Conservation (phyloP, 2,329 filamentous ascomycete genomes). For the Bipolaris victoriae region DNA sequence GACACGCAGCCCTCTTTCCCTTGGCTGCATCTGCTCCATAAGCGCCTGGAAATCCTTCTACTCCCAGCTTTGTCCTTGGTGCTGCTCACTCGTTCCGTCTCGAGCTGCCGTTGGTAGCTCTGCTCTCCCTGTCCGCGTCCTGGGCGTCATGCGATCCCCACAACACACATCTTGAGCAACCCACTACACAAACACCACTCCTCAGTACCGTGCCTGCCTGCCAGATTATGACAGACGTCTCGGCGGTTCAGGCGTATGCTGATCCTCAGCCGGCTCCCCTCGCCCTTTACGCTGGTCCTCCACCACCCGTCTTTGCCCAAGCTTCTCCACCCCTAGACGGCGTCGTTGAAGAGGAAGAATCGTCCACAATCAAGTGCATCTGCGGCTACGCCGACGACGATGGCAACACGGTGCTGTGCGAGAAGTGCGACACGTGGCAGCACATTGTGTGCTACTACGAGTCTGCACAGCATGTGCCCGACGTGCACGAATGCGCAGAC, state of each 20-base stretch:
- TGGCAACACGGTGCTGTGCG: conserved; percentile 96
- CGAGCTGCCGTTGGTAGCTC: conserved; percentile 31
- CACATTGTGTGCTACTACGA: conserved; percentile 98
- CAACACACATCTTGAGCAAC: conserved; percentile 46
- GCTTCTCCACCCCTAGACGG: conserved; percentile 45
- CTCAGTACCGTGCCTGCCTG: conserved; percentile 31
- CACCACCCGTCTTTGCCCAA: conserved; percentile 44
- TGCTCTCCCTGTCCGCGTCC: conserved; percentile 41
- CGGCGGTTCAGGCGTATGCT: conserved; percentile 51
- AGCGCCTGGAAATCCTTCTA: conserved; percentile 14
- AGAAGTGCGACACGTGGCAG: conserved; percentile 96
- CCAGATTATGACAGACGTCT: conserved; percentile 53
- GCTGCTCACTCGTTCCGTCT: conserved; percentile 34
- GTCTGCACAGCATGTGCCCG: conserved; percentile 70
- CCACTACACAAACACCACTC: conserved; percentile 33
- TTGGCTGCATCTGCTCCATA: conserved; percentile 21
- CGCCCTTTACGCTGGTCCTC: conserved; percentile 38
- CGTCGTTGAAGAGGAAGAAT: conserved; percentile 71
- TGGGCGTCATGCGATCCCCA: conserved; percentile 52
- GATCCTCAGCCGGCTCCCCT: conserved; percentile 50
- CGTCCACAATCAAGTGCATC: conserved; percentile 97
- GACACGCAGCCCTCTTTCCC: conserved; percentile 39
- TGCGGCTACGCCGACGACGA: conserved; percentile 94
- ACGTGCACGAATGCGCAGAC: conserved; percentile 84
- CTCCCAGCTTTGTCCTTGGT: conserved; percentile 21